Evolutionary conservation across 2,329 filamentous ascomycete genomes (phyloP).

Genomic region (Fusarium pilosicola): DNA sequence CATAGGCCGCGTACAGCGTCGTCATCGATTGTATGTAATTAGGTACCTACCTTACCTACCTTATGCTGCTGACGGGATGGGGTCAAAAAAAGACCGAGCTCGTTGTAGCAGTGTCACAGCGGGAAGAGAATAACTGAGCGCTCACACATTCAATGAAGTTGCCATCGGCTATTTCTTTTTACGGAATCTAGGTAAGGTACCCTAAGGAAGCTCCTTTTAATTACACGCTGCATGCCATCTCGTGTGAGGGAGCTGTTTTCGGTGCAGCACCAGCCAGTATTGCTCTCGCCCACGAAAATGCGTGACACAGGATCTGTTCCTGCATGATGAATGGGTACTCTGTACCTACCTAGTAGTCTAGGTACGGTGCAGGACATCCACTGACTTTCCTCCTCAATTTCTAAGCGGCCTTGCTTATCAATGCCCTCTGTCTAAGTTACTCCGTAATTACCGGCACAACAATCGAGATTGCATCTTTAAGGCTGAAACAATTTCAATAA

Average conservation of each 20-base stretch:
- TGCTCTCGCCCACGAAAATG: conserved; percentile 5
- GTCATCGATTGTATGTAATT: conserved; percentile 22
- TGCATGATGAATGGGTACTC: conserved; percentile 20
- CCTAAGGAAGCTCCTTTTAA: not conserved
- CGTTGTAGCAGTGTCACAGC: not conserved
- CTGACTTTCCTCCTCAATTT: not conserved
- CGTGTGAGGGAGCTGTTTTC: not conserved
- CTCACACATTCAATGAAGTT: not conserved
- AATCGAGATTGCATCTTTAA: conserved; percentile 33
- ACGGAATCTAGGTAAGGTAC: not conserved
- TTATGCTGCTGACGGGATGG: not conserved
- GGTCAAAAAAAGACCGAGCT: not conserved
- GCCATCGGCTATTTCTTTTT: not conserved
- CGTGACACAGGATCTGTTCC: conserved; percentile 24
- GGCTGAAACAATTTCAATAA: conserved; percentile 31
- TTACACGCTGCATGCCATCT: not conserved
- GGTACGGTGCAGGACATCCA: not conserved
- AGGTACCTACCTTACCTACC: conserved; percentile 17
- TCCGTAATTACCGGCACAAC: conserved; percentile 12
- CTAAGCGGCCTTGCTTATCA: conserved; percentile 1
- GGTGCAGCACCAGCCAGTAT: not conserved
- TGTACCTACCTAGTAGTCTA: too few relatives aligned
- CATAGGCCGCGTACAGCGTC: conserved; percentile 32
- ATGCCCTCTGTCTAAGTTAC: not conserved
- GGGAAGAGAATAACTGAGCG: not conserved